phyloP scores from a whole-genome alignment of 2,329 filamentous ascomycete genomes.

The Dichotomopilus funicola region DNA sequence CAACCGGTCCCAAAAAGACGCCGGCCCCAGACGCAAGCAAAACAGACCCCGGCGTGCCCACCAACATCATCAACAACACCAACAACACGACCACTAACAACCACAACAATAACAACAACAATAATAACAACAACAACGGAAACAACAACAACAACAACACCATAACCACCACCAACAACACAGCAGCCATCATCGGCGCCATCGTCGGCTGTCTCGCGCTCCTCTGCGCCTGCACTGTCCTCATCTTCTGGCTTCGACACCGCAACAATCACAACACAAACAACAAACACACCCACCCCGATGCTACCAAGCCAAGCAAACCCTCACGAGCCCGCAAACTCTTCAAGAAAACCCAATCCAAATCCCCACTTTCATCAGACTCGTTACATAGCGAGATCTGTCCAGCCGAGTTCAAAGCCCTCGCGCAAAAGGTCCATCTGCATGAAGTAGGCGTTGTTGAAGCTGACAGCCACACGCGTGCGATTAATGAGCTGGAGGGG shows the following conservation, averaged over 20 bases:
- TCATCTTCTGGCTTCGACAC: neutral
- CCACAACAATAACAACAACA: neutral
- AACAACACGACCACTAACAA: neutral
- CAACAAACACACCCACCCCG: neutral
- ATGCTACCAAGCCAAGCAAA: neutral
- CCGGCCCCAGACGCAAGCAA: neutral
- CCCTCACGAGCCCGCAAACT: neutral
- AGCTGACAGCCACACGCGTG: no score
- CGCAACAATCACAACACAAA: neutral
- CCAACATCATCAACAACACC: neutral
- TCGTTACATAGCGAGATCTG: no score
- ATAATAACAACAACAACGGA: neutral
- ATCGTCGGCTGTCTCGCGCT: constrained; percentile 31
- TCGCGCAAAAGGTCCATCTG: no score
- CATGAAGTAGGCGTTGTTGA: no score
- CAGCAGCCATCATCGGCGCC: constrained; percentile 31
- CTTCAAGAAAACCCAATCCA: no score
- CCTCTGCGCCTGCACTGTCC: constrained; percentile 24
- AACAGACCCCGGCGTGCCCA: neutral
- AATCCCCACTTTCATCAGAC: no score
- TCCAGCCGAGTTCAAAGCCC: no score
- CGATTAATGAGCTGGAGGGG: no score
- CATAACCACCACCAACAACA: constrained; percentile 21
- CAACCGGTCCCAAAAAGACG: neutral
- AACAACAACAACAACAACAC: neutral